Evolutionary conservation across 2,329 filamentous ascomycete genomes (phyloP).

Genomic region (Fusarium sacchari): DNA sequence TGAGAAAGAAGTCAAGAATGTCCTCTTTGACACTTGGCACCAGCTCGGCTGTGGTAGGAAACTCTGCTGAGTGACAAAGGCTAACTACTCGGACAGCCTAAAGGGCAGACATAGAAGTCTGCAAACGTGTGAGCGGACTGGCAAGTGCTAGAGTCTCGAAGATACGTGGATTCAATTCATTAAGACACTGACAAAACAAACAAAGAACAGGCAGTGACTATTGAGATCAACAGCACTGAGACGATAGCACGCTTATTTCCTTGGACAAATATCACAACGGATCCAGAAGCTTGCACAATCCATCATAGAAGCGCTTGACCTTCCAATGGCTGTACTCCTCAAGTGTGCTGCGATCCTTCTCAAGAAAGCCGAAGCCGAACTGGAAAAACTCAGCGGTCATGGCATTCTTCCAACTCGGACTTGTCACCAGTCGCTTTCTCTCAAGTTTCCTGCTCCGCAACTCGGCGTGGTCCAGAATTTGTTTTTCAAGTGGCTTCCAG

Average conservation of each 20-base stretch:
- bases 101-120: too few relatives aligned
- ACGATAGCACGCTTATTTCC: background rate
- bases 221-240: fast-evolving
- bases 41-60: background rate
- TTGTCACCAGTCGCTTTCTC: background rate
- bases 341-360: background rate
- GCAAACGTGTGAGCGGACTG: too few relatives aligned
- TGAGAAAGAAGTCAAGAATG: background rate
- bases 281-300: background rate
- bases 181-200: background rate
- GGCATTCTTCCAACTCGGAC: background rate
- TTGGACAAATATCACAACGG: background rate
- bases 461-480: background rate
- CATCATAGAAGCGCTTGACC: background rate
- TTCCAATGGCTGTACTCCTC: background rate
- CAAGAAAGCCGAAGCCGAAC: background rate
- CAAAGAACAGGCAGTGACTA: background rate
- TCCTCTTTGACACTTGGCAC: background rate
- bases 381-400: background rate
- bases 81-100: too few relatives aligned
- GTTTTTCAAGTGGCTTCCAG: too few relatives aligned
- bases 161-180: too few relatives aligned
- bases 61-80: background rate
- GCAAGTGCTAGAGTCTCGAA: too few relatives aligned
- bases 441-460: background rate